Percentiles rank a stretch among this genome's conserved stretches.
Conservation (phyloP, 371 early-diverging fungal genomes). For the Lichtheimia ramosa region DNA sequence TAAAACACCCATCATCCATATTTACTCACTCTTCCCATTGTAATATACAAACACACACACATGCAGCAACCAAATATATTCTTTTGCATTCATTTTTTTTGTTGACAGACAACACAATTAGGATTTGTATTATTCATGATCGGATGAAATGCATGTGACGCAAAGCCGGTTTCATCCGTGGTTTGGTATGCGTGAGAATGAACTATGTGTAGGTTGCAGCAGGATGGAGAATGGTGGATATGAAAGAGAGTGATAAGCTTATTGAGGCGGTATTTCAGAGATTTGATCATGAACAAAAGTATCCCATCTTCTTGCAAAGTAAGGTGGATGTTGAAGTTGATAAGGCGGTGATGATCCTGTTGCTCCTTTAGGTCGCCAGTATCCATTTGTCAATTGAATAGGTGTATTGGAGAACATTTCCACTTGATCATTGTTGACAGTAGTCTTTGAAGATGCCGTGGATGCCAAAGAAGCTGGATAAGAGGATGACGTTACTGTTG, state of each 20-base stretch:
- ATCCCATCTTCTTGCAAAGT: neutral
- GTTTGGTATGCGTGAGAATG: neutral
- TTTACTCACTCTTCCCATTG: neutral
- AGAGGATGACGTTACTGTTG: neutral
- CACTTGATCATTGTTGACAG: neutral
- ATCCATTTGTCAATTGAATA: conserved; percentile 15
- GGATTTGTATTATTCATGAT: neutral
- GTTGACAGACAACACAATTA: neutral
- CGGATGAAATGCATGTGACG: conserved; percentile 6
- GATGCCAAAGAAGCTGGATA: conserved; percentile 13
- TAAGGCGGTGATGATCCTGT: neutral
- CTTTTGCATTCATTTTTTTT: neutral
- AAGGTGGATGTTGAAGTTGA: neutral
- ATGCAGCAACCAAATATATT: neutral
- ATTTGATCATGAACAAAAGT: too few species aligned
- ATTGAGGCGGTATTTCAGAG: neutral
- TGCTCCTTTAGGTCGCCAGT: conserved; percentile 1
- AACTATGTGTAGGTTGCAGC: neutral
- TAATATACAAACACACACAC: neutral
- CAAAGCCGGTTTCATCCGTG: conserved; percentile 4
- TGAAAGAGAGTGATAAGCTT: neutral
- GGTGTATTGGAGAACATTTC: conserved; percentile 16
- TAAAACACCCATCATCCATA: neutral
- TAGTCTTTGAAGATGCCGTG: conserved; percentile 8
- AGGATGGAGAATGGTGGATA: neutral